phyloP scores from a whole-genome alignment of 805 yeast genomes.

The Candida morakotiae region DNA sequence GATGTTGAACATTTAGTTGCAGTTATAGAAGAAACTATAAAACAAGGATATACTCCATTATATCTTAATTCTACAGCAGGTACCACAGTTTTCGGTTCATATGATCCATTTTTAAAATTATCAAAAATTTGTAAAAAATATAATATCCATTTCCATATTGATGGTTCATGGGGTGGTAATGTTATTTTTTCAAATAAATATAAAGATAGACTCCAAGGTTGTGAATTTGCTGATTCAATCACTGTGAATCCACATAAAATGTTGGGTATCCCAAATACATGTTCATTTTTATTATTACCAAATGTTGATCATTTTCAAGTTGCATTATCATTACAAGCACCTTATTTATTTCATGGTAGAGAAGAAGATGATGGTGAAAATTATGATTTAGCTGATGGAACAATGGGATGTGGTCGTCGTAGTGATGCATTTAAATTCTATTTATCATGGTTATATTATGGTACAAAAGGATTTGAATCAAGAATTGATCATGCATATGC shows the following conservation, averaged over 20 bases:
- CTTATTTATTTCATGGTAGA: constrained; percentile 69
- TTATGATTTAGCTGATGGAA: constrained; percentile 81
- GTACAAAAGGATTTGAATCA: constrained; percentile 56
- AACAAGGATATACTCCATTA: constrained; percentile 64
- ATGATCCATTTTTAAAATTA: constrained; percentile 61
- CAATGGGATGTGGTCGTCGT: constrained; percentile 89
- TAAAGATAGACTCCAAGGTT: constrained; percentile 48
- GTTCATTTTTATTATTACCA: constrained; percentile 71
- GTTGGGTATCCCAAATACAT: constrained; percentile 81
- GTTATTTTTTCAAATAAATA: constrained; percentile 59
- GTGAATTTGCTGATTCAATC: constrained; percentile 65
- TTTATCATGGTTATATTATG: constrained; percentile 79
- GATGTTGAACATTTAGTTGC: constrained; percentile 42
- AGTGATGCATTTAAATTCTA: constrained; percentile 78
- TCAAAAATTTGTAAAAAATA: constrained; percentile 49
- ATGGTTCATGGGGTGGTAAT: constrained; percentile 92
- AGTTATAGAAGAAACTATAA: constrained; percentile 39
- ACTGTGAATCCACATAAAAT: constrained; percentile 84
- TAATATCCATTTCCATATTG: constrained; percentile 76
- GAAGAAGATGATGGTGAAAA: constrained; percentile 50
- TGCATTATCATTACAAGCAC: constrained; percentile 75
- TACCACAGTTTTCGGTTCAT: constrained; percentile 83
- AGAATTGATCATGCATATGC: constrained; percentile 72
- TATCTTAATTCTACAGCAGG: constrained; percentile 85
- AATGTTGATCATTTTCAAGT: constrained; percentile 60